Base-by-base conservation (phyloP, 495 filamentous ascomycete genomes). In the Podospora anserina region DNA sequence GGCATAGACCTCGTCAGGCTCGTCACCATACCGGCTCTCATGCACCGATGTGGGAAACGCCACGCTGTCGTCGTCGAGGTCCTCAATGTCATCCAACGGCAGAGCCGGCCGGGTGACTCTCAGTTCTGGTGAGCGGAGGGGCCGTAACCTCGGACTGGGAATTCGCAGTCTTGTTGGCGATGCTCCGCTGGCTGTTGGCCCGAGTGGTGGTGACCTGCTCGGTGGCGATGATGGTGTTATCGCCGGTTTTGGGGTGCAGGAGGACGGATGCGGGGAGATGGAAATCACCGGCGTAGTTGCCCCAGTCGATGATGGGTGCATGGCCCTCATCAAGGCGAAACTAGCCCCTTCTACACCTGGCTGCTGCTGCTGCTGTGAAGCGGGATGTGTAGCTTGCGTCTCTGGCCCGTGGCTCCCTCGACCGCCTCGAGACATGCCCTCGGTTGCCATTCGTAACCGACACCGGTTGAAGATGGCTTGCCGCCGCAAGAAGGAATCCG, bases 1-100 rank as follows among this genome's bases (percentile, higher is more conserved):
- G 0, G 81, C 80, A 59, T 84, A 84, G 16, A 83, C 81, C 20
- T 83, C 82, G 19, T 82, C 81, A 1, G 77, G 77, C 27, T 78
- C 76, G 30, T 78, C 77, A 4, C 73, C 78, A 53, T 83, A 82
- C 32, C 79, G 76, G 18, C 78, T 80, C 20, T 81, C 82, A 63
- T 81, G 79, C 58, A 79, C 80, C 23, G 78, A 76, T 18, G 79
- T 78, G 0, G 82, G 81, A 28, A 83, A 83, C 15, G 82, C 78
- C 34, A 81, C 78, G 34, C 78, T 75, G 32, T 75, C 64, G 44
- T 71, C 71, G 39, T 78, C 73, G 1, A 77, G 68, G 11, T 75
- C 72, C 13, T 77, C 73, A 19, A 74, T 15, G 3, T 76, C 72
- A 16, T 74, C 68, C 9, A 71, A 30, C 13, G 56, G 65, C 2